phyloP scores from a whole-genome alignment of 2,329 filamentous ascomycete genomes.

The Stagonosporopsis vannaccii region DNA sequence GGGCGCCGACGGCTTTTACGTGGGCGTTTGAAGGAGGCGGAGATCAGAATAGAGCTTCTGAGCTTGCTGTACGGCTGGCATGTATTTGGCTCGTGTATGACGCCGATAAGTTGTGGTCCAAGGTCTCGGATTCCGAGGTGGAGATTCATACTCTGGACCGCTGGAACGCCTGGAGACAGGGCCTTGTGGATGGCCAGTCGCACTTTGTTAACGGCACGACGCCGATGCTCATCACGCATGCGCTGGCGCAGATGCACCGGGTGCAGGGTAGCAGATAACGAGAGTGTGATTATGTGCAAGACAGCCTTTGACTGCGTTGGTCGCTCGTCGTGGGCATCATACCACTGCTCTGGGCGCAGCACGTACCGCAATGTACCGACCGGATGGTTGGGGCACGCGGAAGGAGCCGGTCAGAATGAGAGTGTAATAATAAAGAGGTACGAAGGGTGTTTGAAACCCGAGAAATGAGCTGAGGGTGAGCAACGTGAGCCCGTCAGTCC shows the following conservation, averaged over 20 bases:
- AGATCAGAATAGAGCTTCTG: not conserved
- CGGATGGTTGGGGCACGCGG: no score
- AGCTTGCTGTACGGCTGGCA: conserved; percentile 13
- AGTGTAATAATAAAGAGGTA: no score
- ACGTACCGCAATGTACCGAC: no score
- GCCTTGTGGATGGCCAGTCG: not conserved
- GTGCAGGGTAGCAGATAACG: not conserved
- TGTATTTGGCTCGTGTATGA: conserved; percentile 22
- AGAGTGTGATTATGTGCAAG: not conserved
- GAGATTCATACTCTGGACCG: conserved; percentile 6
- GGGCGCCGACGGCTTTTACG: conserved; percentile 9
- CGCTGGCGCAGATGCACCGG: conserved; percentile 11
- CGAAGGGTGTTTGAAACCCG: no score
- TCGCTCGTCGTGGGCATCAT: not conserved
- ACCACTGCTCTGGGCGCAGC: no score
- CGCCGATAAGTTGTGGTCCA: conserved; percentile 17
- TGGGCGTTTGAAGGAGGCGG: conserved; percentile 5
- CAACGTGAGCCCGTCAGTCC: no score
- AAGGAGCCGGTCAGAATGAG: no score
- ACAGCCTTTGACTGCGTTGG: no score
- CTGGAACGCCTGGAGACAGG: conserved; percentile 15
- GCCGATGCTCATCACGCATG: conserved; percentile 6
- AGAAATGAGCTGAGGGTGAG: no score
- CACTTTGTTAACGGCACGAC: not conserved
- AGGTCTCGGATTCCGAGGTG: not conserved